A percentile compares a stretch with the other conserved stretches of the same genome.
Evolutionary conservation across 2,329 filamentous ascomycete genomes (phyloP).

Genomic region (Talaromyces islandicus): DNA sequence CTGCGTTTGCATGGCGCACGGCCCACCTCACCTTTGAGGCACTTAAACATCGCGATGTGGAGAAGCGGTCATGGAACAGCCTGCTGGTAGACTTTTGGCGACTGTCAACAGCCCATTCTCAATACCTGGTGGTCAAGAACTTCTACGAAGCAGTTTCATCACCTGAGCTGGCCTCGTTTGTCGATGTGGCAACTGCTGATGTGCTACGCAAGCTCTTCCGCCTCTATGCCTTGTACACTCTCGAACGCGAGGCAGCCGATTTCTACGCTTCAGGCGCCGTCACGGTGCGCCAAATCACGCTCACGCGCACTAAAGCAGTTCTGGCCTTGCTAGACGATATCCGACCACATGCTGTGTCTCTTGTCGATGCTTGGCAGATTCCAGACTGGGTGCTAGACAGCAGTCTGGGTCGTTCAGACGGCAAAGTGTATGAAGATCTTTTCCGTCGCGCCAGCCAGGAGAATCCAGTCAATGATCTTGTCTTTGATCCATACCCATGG

Average conservation of each 20-base stretch:
- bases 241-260: conserved; percentile 64
- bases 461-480: conserved; percentile 67
- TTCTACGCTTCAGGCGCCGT: conserved; percentile 67
- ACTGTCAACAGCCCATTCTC: conserved; percentile 66
- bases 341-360: conserved; percentile 63
- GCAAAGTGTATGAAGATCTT: conserved; percentile 72
- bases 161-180: conserved; percentile 44
- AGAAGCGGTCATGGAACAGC: conserved; percentile 73
- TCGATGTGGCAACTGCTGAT: conserved; percentile 53
- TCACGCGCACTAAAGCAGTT: conserved; percentile 61
- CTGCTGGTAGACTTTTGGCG: conserved; percentile 74
- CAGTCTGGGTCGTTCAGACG: conserved; percentile 63
- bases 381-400: conserved; percentile 73
- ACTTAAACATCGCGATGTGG: conserved; percentile 65
- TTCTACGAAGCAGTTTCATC: conserved; percentile 66
- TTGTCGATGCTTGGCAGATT: conserved; percentile 72
- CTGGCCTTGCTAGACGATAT: conserved; percentile 67
- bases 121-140: conserved; percentile 73
- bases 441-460: conserved; percentile 65
- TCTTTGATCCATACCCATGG: conserved; percentile 53
- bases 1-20: conserved; percentile 69
- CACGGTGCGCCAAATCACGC: conserved; percentile 65
- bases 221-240: conserved; percentile 58
- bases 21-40: conserved; percentile 71
- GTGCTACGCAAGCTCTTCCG: conserved; percentile 63